Evolutionary conservation across 805 yeast genomes (phyloP).

Genomic region (Brettanomyces nanus): DNA sequence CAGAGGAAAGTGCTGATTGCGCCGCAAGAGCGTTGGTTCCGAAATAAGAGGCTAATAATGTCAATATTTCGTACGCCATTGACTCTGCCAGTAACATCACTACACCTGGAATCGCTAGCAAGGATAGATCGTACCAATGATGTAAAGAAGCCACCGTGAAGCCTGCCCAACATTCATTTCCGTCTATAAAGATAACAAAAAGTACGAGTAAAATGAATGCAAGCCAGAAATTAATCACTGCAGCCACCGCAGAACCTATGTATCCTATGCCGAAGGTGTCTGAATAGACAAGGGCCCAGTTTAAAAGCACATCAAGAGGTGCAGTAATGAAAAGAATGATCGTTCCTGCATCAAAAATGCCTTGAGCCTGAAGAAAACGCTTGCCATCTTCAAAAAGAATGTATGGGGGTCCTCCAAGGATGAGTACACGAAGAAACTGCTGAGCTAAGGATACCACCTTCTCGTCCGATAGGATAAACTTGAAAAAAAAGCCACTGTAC

Average conservation of each 20-base stretch:
- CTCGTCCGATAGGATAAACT: constrained; percentile 35
- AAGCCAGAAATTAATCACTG: constrained; percentile 61
- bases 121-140: constrained; percentile 33
- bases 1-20: constrained; percentile 45
- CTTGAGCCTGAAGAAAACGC: constrained; percentile 70
- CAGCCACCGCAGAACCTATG: constrained; percentile 69
- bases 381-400: constrained; percentile 65
- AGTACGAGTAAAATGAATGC: constrained; percentile 49
- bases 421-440: constrained; percentile 43
- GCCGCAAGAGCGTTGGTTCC: constrained; percentile 49
- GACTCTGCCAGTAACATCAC: constrained; percentile 50
- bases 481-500: constrained; percentile 41
- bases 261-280: constrained; percentile 52
- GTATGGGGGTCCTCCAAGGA: constrained; percentile 68
- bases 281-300: constrained; percentile 62
- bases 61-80: constrained; percentile 49
- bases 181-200: constrained; percentile 54
- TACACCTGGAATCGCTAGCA: constrained; percentile 44
- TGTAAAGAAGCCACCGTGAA: constrained; percentile 27
- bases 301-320: constrained; percentile 59
- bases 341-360: constrained; percentile 73
- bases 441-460: constrained; percentile 46
- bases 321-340: constrained; percentile 60
- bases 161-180: constrained; percentile 67
- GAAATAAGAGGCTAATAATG: constrained; percentile 42